These are phyloP conservation scores for Tylopilus felleus DNA, from an alignment of 768 basidiomycete genomes.

Conservation along the genomic window DNA sequence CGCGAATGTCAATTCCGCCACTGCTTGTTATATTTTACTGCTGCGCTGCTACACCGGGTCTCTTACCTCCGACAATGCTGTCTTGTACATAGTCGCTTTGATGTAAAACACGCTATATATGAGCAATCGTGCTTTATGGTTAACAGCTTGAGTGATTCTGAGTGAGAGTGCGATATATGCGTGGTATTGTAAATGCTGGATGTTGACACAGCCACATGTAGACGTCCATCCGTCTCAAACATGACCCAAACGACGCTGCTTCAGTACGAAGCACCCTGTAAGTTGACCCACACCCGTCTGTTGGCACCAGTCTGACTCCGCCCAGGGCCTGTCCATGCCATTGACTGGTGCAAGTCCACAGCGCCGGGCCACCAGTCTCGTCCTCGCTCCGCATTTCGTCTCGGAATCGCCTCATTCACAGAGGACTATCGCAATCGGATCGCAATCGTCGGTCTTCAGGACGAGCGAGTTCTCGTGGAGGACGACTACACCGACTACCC, in stretches of 20 bases:
- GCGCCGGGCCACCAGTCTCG: slow-evolving; percentile 70
- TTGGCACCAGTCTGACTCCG: slow-evolving; percentile 18
- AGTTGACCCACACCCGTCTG: slow-evolving; percentile 32
- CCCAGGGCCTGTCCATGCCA: slow-evolving; percentile 78
- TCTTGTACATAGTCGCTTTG: slow-evolving; percentile 28
- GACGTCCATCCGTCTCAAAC: slow-evolving; percentile 6
- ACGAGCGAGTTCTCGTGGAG: slow-evolving; percentile 84
- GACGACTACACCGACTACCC: slow-evolving; percentile 80
- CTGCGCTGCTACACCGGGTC: slow-evolving; percentile 22
- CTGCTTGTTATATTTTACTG: slow-evolving; percentile 16
- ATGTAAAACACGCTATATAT: slow-evolving; percentile 24
- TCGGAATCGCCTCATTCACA: slow-evolving; percentile 81
- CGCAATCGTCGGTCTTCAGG: slow-evolving; percentile 73
- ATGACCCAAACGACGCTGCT: slow-evolving; percentile 73
- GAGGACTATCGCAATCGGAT: slow-evolving; percentile 84
- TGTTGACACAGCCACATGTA: slow-evolving; percentile 24
- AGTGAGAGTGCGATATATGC: neutral
- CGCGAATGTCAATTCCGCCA: slow-evolving; percentile 18
- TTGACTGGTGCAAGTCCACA: slow-evolving; percentile 87
- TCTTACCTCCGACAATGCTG: slow-evolving; percentile 21
- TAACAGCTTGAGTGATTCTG: neutral
- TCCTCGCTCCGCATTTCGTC: slow-evolving; percentile 74
- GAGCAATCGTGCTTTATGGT: slow-evolving; percentile 13
- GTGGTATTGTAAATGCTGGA: neutral
- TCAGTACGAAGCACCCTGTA: slow-evolving; percentile 85